These are phyloP conservation scores for Phanerochaete carnosa DNA, from an alignment of 768 basidiomycete genomes.

Conservation along the genomic window DNA sequence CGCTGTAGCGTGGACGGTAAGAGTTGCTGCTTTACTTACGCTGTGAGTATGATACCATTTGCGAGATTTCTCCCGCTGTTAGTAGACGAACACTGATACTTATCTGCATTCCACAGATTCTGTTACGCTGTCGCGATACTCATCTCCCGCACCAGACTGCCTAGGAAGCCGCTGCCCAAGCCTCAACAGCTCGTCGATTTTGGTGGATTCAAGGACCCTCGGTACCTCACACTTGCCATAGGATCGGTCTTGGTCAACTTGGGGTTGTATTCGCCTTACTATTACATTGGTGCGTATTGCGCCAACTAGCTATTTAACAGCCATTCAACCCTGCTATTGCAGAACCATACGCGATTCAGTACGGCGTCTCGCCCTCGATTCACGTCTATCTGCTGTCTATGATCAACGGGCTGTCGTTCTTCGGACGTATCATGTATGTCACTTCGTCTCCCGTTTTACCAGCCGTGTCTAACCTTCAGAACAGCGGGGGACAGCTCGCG, in stretches of 20 bases:
- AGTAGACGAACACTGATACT: conserved; percentile 10
- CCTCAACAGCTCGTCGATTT: not conserved
- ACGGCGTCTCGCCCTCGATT: conserved; percentile 6
- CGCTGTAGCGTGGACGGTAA: conserved; percentile 4
- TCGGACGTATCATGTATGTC: conserved; percentile 10
- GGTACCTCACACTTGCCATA: conserved; percentile 8
- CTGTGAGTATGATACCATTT: conserved; percentile 9
- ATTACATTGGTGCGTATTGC: conserved; percentile 1
- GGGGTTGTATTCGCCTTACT: conserved; percentile 9
- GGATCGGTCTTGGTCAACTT: conserved; percentile 9
- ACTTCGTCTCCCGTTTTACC: not conserved
- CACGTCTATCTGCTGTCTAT: conserved; percentile 8
- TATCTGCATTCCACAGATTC: conserved; percentile 4
- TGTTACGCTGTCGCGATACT: conserved; percentile 4
- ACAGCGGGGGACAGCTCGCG: conserved; percentile 7
- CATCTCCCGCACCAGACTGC: conserved; percentile 8
- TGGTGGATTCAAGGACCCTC: conserved; percentile 9
- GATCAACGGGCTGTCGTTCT: conserved; percentile 12
- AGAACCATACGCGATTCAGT: conserved; percentile 10
- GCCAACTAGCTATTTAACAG: not conserved
- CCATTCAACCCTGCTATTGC: not conserved
- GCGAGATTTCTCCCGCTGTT: not conserved
- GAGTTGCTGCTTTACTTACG: conserved; percentile 9
- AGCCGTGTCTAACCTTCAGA: not conserved
- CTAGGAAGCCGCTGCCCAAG: not conserved